A percentile compares a stretch with the other conserved stretches of the same genome.
These are phyloP conservation scores for Boletus patriciae DNA, from an alignment of 768 basidiomycete species.

Conservation along the genomic window DNA sequence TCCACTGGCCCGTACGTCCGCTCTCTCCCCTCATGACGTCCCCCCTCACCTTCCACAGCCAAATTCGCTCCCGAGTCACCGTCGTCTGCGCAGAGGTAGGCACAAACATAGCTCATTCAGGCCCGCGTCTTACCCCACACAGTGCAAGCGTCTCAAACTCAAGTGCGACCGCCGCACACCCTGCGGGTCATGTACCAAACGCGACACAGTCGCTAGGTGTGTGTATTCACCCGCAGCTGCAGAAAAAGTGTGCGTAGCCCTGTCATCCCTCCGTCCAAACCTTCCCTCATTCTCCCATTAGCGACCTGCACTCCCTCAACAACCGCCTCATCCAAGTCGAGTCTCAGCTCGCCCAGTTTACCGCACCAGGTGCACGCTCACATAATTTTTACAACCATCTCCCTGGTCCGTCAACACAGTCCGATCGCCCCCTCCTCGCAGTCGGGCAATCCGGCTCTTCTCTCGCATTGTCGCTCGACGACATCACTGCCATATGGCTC, in stretches of 20 bases:
- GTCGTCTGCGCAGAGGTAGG: slow-evolving; percentile 80
- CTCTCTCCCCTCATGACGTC: slow-evolving; percentile 1
- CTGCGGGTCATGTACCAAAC: slow-evolving; percentile 76
- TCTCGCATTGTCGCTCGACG: slow-evolving; percentile 54
- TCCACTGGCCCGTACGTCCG: slow-evolving; percentile 35
- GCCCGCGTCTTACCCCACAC: slow-evolving; percentile 7
- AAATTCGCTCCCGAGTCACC: slow-evolving; percentile 74
- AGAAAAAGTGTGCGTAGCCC: slow-evolving; percentile 70
- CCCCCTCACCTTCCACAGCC: slow-evolving; percentile 37
- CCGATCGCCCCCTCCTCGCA: slow-evolving; percentile 38
- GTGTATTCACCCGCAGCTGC: slow-evolving; percentile 79
- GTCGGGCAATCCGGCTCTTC: slow-evolving; percentile 43
- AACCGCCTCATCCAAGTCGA: slow-evolving; percentile 77
- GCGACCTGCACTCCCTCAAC: slow-evolving; percentile 80
- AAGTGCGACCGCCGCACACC: slow-evolving; percentile 81
- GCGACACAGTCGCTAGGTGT: slow-evolving; percentile 70
- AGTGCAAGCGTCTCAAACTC: slow-evolving; percentile 88
- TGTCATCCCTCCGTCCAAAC: background rate
- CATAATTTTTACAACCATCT: slow-evolving; percentile 20
- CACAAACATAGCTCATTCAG: background rate
- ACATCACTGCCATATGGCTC: slow-evolving; percentile 61
- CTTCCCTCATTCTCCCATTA: slow-evolving; percentile 24
- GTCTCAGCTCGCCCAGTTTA: slow-evolving; percentile 51
- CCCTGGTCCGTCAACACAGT: slow-evolving; percentile 8
- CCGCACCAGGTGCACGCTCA: slow-evolving; percentile 31